Conservation (phyloP, 768 basidiomycete genomes). For the Russula brevipes region DNA sequence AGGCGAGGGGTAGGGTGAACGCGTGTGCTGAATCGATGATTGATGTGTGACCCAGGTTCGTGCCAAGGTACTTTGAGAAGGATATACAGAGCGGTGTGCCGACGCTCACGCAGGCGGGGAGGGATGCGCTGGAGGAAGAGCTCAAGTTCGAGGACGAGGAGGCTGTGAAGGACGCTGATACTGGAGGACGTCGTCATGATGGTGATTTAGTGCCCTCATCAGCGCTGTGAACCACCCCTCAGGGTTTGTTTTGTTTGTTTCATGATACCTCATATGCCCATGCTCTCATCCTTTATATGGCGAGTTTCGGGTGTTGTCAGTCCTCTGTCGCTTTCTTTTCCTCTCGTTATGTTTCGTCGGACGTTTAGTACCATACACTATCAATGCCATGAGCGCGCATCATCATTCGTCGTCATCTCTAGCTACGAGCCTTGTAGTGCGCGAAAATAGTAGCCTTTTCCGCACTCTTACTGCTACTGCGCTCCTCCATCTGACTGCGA, state of each 20-base stretch:
- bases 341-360: background rate
- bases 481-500: background rate
- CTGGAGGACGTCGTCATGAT: background rate
- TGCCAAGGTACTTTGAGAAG: slow-evolving; percentile 69
- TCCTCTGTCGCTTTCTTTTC: background rate
- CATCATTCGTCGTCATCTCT: background rate
- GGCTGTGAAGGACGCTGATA: background rate
- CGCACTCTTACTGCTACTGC: background rate
- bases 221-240: background rate
- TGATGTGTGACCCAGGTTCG: slow-evolving; percentile 46
- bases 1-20: background rate
- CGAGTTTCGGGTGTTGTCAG: too few species aligned
- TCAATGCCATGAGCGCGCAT: background rate
- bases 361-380: slow-evolving; percentile 3
- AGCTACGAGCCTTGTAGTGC: too few species aligned
- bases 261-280: background rate
- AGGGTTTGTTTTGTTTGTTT: background rate
- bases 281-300: background rate
- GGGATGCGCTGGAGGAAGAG: slow-evolving; percentile 70
- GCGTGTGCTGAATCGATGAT: background rate
- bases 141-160: slow-evolving; percentile 33
- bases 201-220: background rate
- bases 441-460: too few species aligned
- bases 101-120: slow-evolving; percentile 61
- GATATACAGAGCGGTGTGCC: slow-evolving; percentile 65